These are phyloP conservation scores for Williopsis jadinii DNA, from an alignment of 1,139 yeast species.

Conservation along the genomic window DNA sequence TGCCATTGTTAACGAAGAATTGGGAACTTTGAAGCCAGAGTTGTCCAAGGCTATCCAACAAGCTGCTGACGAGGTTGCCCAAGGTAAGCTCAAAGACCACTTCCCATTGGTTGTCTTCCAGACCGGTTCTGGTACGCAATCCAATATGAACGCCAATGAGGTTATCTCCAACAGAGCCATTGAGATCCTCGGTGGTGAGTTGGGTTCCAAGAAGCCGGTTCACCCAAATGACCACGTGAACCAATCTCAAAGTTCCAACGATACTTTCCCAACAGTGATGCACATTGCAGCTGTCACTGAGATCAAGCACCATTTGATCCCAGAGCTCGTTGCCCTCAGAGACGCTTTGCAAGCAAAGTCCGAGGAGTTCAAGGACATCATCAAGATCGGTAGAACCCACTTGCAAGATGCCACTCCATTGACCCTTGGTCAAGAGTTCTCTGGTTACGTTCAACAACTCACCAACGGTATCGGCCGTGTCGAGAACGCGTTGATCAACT, in stretches of 20 bases:
- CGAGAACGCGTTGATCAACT: slow-evolving; percentile 66
- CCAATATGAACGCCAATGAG: slow-evolving; percentile 98
- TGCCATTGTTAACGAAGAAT: slow-evolving; percentile 78
- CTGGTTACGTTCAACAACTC: slow-evolving; percentile 92
- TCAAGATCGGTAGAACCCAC: slow-evolving; percentile 98
- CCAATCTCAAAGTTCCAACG: slow-evolving; percentile 97
- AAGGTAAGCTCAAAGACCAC: slow-evolving; percentile 86
- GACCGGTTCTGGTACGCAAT: slow-evolving; percentile 98
- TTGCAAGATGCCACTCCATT: slow-evolving; percentile 98
- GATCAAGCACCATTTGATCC: slow-evolving; percentile 66
- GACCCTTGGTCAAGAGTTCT: slow-evolving; percentile 95
- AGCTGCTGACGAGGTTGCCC: slow-evolving; percentile 93
- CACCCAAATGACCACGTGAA: slow-evolving; percentile 99
- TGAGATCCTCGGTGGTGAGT: slow-evolving; percentile 84
- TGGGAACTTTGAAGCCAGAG: slow-evolving; percentile 80
- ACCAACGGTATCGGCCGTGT: slow-evolving; percentile 86
- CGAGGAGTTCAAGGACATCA: slow-evolving; percentile 78
- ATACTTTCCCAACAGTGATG: slow-evolving; percentile 99
- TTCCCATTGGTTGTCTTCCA: slow-evolving; percentile 98
- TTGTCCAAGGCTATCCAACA: slow-evolving; percentile 77
- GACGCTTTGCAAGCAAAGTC: slow-evolving; percentile 71
- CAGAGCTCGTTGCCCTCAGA: slow-evolving; percentile 71
- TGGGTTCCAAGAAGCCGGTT: slow-evolving; percentile 89
- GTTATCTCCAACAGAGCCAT: slow-evolving; percentile 97
- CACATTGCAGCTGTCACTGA: slow-evolving; percentile 97